Base-by-base conservation (phyloP, 805 yeast species). In the Torulaspora quercuum region DNA sequence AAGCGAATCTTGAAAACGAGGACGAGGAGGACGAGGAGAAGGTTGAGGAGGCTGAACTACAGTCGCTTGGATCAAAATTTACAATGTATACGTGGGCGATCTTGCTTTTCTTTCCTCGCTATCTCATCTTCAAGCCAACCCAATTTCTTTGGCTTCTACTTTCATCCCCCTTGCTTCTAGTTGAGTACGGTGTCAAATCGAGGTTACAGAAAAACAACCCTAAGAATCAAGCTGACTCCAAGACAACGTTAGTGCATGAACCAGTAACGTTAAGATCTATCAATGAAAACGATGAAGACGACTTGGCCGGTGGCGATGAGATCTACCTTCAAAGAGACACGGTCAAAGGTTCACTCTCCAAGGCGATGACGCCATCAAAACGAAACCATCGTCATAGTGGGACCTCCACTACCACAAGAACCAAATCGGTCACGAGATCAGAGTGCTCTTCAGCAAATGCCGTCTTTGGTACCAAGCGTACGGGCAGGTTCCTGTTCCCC, bases 91-190 rank as follows among this genome's bases (percentile, higher is more conserved):
- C 20, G 7, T 46, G 64, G 51, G 48, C 50, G 7, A 46, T 65
- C 5, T 19, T 73, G 26, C 48, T 72, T 20, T 76, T 72, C 42
- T 32, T 76, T 1, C 80, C 82, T 6, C 69, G 73, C 42, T 47
- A 69, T 25, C 34, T 80, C 5, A 44, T 80, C 4, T 44, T 73
- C n/a, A 70, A 69, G 38, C 88, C 89, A 2, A 39, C 76, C 10
- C 42, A 61, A 4, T 64, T 70, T 31, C 27, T 71, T 1, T 69
- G 83, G 73, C 67, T 63, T 33, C 42, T 80, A n/a, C 39, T 75
- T 5, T 68, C 79, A 2, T 75, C 70, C 49, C 89, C 89, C 0
- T 59, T 79, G 42, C 64, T 68, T 38, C 49, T 74, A 11, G 51
- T 76, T 10, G 56, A 55, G 37, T 41, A 51, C 15, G 55, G 54